Evolutionary conservation across 345 rosid genomes (phyloP).

Genomic region (Abelmoschus esculentus): DNA sequence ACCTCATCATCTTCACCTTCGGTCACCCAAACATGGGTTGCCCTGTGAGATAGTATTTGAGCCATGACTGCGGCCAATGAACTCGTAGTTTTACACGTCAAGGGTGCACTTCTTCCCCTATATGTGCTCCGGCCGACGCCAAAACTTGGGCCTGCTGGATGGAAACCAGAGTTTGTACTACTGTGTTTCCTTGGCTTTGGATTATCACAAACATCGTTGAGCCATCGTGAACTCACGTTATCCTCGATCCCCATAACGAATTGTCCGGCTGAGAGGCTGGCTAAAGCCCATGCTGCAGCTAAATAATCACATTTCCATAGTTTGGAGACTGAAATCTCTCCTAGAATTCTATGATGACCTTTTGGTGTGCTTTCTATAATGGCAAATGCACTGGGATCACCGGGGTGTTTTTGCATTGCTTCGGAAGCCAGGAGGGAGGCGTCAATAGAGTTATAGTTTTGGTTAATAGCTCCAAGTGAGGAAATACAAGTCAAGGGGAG

Average conservation of each 20-base stretch:
- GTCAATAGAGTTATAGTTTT: slow-evolving; percentile 48
- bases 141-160: slow-evolving; percentile 45
- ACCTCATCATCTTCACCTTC: slow-evolving; percentile 63
- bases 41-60: slow-evolving; percentile 92
- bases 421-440: slow-evolving; percentile 69
- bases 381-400: slow-evolving; percentile 77
- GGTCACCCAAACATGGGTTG: slow-evolving; percentile 94
- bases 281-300: slow-evolving; percentile 96
- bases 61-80: slow-evolving; percentile 97
- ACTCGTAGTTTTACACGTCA: slow-evolving; percentile 75
- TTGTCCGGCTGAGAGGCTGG: slow-evolving; percentile 82
- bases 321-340: slow-evolving; percentile 90
- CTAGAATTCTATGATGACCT: slow-evolving; percentile 64
- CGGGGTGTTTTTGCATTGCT: slow-evolving; percentile 36
- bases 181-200: slow-evolving; percentile 67
- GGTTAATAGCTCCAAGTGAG: slow-evolving; percentile 62
- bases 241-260: slow-evolving; percentile 97
- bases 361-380: slow-evolving; percentile 53
- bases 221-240: slow-evolving; percentile 48
- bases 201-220: slow-evolving; percentile 42
- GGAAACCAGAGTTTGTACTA: slow-evolving; percentile 85
- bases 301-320: slow-evolving; percentile 92
- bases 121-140: slow-evolving; percentile 75
- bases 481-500: slow-evolving; percentile 75
- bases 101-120: slow-evolving; percentile 85